Evolutionary conservation across 352 stramenopile genomes (phyloP), one percentile per base, ranked within the genome.

Genomic region (Globisporangium middletonii): DNA sequence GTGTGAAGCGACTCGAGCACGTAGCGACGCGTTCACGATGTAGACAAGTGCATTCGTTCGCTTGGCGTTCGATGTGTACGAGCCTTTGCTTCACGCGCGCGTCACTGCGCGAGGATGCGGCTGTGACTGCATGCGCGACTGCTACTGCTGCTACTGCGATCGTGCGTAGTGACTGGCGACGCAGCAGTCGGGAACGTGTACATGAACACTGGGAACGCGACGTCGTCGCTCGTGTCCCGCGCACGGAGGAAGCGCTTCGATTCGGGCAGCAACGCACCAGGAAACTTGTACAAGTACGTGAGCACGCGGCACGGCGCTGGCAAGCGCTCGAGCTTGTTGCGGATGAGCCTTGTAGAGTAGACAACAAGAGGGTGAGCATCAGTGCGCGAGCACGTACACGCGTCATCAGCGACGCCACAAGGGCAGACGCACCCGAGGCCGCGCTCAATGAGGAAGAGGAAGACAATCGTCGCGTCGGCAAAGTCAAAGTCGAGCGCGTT

Each of bases 391-490:
- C n/a, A 38, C 50, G 41, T 41, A 19, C 41, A 23, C 42, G 23
- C 18, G 50, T 18, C 3, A 38, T 5, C 26, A 50, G 7, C 3
- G 27, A 51, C 15, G 33, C 26, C 57, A 26, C 15, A 46, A 45
- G 27, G 19, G 38, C 13, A 12, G 28, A 71, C 65, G 44, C 71
- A 90, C 77, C 75, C 69, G 53, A 93, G 64, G 0, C 83, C 83
- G 18, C 77, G 77, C 43, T 81, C 68, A 41, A 93, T 91, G 54
- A 93, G 77, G 42, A 93, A 93, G 45, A 93, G 68, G 59, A 93
- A 93, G 50, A 93, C 62, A 49, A 93, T 59, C 9, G 79, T 85
- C 4, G 82, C 83, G 35, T 91, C 73, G 1, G 53, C 30, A 2
- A 87, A 71, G 26, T 80, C 74, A 54, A 89, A 85, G 41, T 90